Evolutionary conservation across 169 alveolate species (phyloP).

Genomic region (Perkinsus marinus): DNA sequence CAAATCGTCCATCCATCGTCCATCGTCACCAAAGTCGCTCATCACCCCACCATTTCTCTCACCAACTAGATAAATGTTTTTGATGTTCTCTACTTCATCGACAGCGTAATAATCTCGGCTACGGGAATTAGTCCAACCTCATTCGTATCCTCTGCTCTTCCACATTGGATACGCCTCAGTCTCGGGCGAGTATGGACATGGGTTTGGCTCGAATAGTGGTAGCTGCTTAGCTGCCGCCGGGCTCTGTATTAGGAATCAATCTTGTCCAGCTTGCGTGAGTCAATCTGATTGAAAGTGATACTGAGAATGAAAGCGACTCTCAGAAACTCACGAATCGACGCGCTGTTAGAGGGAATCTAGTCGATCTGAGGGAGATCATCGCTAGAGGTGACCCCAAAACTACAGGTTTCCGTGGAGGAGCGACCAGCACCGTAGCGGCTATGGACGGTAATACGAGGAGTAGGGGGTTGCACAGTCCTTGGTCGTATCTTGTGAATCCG

Average conservation of each 20-base stretch:
- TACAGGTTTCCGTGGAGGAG: neutral
- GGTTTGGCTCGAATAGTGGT: neutral
- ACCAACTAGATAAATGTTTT: neutral
- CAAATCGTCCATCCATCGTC: neutral
- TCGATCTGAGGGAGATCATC: neutral
- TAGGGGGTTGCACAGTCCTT: neutral
- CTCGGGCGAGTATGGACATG: neutral
- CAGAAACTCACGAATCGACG: neutral
- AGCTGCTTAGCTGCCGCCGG: neutral
- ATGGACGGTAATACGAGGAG: neutral
- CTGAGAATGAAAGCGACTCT: neutral
- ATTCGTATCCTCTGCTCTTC: too few species aligned
- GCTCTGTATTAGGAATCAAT: neutral
- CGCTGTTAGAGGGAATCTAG: neutral
- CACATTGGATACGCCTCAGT: too few species aligned
- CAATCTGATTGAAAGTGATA: neutral
- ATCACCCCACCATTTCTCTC: neutral
- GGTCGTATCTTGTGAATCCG: neutral
- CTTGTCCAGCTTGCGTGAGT: neutral
- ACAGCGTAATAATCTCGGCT: neutral
- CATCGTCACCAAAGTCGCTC: neutral
- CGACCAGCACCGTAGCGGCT: neutral
- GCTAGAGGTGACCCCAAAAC: neutral
- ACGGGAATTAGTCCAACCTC: too few species aligned
- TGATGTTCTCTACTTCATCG: neutral